Percentiles rank a stretch among this genome's conserved stretches.
These are phyloP conservation scores for Ustilago loliicola DNA, from an alignment of 1,284 basidiomycete genomes.

Conservation along the genomic window DNA sequence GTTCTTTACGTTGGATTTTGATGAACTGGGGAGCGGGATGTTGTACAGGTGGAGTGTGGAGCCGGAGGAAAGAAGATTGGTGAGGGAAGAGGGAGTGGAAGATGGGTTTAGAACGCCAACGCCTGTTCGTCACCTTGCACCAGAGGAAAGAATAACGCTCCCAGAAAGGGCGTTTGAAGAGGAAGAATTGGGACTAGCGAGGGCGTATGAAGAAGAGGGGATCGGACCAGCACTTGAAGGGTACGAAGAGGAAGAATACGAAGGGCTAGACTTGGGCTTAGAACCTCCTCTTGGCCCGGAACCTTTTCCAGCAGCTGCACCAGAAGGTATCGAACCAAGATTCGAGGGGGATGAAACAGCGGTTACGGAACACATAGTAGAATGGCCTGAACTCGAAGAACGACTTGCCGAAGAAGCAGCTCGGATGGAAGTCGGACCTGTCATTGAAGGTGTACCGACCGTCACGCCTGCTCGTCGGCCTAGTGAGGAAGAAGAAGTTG, in stretches of 20 bases:
- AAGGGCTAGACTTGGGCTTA: conserved; percentile 43
- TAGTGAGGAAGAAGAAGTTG: conserved; percentile 22
- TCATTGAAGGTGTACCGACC: conserved; percentile 28
- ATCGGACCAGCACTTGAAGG: conserved; percentile 11
- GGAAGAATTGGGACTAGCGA: conserved; percentile 34
- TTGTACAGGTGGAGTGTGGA: conserved; percentile 26
- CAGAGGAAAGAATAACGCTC: conserved; percentile 45
- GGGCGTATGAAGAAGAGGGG: conserved; percentile 30
- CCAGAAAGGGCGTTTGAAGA: conserved; percentile 36
- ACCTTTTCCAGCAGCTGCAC: conserved; percentile 14
- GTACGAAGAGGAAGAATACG: conserved; percentile 35
- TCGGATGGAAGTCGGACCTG: conserved; percentile 25
- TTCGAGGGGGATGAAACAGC: conserved; percentile 20
- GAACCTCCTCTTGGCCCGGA: conserved; percentile 23
- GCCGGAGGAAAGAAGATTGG: conserved; percentile 5
- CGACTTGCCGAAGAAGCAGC: conserved; percentile 40
- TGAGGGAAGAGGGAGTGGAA: not conserved
- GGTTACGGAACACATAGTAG: conserved; percentile 14
- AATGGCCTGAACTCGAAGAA: conserved; percentile 47
- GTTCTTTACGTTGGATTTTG: conserved; percentile 52
- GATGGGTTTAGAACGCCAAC: conserved; percentile 38
- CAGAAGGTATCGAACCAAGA: conserved; percentile 17
- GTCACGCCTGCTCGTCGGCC: conserved; percentile 31
- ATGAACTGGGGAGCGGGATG: conserved; percentile 11
- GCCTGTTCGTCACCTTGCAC: conserved; percentile 28